Evolutionary conservation across 306 rosid species (phyloP).

Genomic region (Vigna hirtella): DNA sequence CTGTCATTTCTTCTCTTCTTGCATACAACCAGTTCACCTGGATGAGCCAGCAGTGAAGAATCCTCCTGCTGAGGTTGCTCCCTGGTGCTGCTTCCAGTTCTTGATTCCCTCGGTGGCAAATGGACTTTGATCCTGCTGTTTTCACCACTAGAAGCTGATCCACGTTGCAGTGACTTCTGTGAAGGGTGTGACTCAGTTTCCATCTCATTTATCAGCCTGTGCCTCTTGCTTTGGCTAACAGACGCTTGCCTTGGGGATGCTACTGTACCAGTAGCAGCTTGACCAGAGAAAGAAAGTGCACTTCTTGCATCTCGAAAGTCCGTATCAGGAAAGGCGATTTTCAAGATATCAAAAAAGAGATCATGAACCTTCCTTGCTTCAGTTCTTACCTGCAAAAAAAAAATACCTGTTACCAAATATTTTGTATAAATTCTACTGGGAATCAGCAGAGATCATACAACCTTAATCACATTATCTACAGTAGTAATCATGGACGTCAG

Average conservation of each 20-base stretch:
- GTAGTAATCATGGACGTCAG: slow-evolving; percentile 9
- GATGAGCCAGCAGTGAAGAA: slow-evolving; percentile 80
- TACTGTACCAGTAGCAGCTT: slow-evolving; percentile 51
- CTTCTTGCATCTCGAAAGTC: slow-evolving; percentile 86
- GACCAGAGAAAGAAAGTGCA: slow-evolving; percentile 74
- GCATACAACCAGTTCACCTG: slow-evolving; percentile 96
- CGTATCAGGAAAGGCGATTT: slow-evolving; percentile 88
- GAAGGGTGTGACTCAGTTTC: slow-evolving; percentile 64
- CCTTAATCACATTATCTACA: background rate
- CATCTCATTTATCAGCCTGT: slow-evolving; percentile 64
- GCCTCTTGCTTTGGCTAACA: slow-evolving; percentile 72
- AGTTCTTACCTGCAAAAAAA: slow-evolving; percentile 73
- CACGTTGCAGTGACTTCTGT: slow-evolving; percentile 73
- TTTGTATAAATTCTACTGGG: background rate
- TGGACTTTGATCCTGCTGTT: slow-evolving; percentile 66
- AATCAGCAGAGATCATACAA: background rate
- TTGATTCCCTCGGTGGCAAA: slow-evolving; percentile 71
- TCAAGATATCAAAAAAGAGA: slow-evolving; percentile 93
- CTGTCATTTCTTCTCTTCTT: slow-evolving; percentile 97
- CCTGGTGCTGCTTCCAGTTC: slow-evolving; percentile 59
- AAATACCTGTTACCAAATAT: slow-evolving; percentile 16
- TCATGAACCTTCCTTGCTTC: slow-evolving; percentile 98
- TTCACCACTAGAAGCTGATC: slow-evolving; percentile 59
- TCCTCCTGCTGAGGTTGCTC: slow-evolving; percentile 77
- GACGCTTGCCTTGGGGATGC: slow-evolving; percentile 65